Base-by-base conservation (phyloP, 129 eudicot genomes). In the Pulicaria dysenterica region DNA sequence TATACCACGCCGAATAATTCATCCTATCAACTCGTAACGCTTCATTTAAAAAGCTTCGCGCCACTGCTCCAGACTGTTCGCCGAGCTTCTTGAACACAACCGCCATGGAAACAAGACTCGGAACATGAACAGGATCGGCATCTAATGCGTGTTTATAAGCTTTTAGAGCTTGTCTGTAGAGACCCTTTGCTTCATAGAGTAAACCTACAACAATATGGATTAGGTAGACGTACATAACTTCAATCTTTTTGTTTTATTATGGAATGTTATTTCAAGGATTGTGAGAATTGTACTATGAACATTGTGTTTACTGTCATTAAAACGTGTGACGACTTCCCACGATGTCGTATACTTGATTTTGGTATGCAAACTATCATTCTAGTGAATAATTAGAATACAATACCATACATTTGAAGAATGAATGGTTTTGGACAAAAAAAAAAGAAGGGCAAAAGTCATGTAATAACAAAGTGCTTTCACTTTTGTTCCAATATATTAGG, bases 101-200 rank as follows among this genome's bases (percentile, higher is more conserved):
- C 1, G 97, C 94, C 70, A 76, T 81, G 70, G 97, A 88, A 74
- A 94, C 82, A 15, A 94, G 87, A 70, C 96, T 90, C 31, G 83
- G 84, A 53, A 79, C 96, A 11, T 90, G 91, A 0, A 54, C 64
- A 3, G 99, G 89, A 46, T 94, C 91, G 34, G 83, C 71, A 6
- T 70, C 87, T 64, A 94, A 79, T 3, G 99, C 96, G 38, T 64
- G 77, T 56, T 16, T 64, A 41, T 72, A 88, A 55, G 91, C 84
- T 58, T 79, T 78, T 4, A 90, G 73, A 50, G 99, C 97, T 79
- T 88, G 83, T 66, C 84, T 88, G 53, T 74, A 63, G 45, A 73
- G 64, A 19, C 91, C 99, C 80, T 87, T 86, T 9, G 91, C 95
- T 84, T 94, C 95, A 63, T 79, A 64, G 38, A 94, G 87, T 73